A percentile compares a stretch with the other conserved stretches of the same genome.
phyloP scores from a whole-genome alignment of 768 basidiomycete genomes.

The Collybia mongolica region DNA sequence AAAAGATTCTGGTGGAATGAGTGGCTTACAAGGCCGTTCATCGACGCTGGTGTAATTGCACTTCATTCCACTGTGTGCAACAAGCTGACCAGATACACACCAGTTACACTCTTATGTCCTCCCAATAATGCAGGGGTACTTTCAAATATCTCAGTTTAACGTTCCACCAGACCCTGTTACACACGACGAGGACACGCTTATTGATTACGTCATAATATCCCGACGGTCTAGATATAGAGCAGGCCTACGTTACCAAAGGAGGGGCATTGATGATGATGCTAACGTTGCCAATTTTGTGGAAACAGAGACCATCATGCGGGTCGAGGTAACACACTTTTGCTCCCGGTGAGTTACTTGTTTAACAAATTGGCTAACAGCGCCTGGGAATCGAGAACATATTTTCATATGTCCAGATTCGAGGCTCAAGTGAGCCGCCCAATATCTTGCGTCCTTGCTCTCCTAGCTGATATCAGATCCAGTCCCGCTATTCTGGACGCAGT shows the following conservation, averaged over 20 bases:
- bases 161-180: slow-evolving; percentile 51
- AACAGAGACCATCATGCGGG: slow-evolving; percentile 84
- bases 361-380: slow-evolving; percentile 41
- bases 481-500: slow-evolving; percentile 91
- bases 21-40: slow-evolving; percentile 77
- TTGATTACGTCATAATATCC: slow-evolving; percentile 83
- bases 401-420: slow-evolving; percentile 87
- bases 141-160: slow-evolving; percentile 70
- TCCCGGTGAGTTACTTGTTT: not conserved
- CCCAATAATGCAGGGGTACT: slow-evolving; percentile 93
- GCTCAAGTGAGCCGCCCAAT: slow-evolving; percentile 65
- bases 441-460: not conserved
- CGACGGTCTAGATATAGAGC: slow-evolving; percentile 87
- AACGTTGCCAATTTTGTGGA: slow-evolving; percentile 96
- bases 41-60: slow-evolving; percentile 76
- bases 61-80: not conserved
- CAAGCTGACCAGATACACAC: slow-evolving; percentile 4
- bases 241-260: slow-evolving; percentile 90
- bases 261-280: slow-evolving; percentile 92
- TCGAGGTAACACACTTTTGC: slow-evolving; percentile 56
- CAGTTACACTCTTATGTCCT: slow-evolving; percentile 83
- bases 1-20: slow-evolving; percentile 97
- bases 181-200: slow-evolving; percentile 44
- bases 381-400: slow-evolving; percentile 78
- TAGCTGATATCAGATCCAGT: slow-evolving; percentile 44